phyloP scores from a whole-genome alignment of 257 asterid genomes.

The Jacaranda copaia region DNA sequence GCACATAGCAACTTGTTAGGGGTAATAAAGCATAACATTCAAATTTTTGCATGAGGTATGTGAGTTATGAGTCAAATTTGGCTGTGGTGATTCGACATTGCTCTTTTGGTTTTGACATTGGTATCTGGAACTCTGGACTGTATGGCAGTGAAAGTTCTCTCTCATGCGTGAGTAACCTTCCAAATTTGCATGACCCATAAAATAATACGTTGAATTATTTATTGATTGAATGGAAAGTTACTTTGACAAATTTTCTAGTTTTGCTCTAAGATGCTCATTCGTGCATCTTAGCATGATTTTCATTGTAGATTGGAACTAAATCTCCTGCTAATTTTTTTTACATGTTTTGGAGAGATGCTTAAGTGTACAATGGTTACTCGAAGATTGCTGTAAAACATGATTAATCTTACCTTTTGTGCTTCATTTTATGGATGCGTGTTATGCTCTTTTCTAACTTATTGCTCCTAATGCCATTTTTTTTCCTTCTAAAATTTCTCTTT shows the following conservation, averaged over 20 bases:
- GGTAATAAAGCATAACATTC: too few species aligned
- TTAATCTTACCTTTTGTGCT: background rate
- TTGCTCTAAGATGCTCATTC: background rate
- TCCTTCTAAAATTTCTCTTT: slow-evolving; percentile 34
- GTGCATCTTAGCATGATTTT: background rate
- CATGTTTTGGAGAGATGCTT: background rate
- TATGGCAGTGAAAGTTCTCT: too few species aligned
- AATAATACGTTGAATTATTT: background rate
- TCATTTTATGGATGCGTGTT: background rate
- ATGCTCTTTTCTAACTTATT: background rate
- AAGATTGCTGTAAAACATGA: slow-evolving; percentile 14
- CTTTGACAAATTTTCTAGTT: background rate
- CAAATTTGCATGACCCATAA: background rate
- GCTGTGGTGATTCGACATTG: too few species aligned
- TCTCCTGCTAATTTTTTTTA: background rate
- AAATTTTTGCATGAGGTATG: too few species aligned
- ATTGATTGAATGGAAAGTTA: background rate
- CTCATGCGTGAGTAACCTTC: background rate
- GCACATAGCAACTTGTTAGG: too few species aligned
- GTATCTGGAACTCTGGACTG: too few species aligned
- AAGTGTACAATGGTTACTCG: background rate
- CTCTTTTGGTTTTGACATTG: too few species aligned
- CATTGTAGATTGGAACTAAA: background rate
- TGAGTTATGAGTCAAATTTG: too few species aligned
- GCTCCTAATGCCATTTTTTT: background rate